Evolutionary conservation across 164 flowering plant genomes (phyloP).

Genomic region (Sedum album): DNA sequence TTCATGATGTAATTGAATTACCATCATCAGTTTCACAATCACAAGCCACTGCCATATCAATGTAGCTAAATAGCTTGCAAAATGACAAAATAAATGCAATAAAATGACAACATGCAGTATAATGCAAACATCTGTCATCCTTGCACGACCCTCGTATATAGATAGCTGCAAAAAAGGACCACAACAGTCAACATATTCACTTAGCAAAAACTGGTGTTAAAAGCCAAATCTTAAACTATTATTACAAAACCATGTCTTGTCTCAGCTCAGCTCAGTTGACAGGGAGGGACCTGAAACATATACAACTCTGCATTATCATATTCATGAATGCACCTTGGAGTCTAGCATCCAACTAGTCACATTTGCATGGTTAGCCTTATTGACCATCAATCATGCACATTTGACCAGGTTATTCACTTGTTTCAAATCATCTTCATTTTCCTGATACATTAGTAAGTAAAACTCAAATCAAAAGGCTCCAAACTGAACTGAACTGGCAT

Average conservation of each 20-base stretch:
- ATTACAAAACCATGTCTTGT: background rate
- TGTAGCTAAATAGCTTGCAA: no score
- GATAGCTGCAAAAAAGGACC: background rate
- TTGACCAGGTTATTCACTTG: background rate
- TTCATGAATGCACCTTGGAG: background rate
- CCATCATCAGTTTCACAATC: no score
- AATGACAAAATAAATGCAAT: no score
- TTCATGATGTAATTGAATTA: no score
- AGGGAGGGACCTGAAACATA: background rate
- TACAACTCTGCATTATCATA: background rate
- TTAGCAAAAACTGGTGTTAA: background rate
- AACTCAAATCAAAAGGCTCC: background rate
- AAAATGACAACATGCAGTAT: background rate
- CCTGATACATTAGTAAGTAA: slow-evolving; percentile 42
- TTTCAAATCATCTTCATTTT: no score
- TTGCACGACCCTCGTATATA: background rate
- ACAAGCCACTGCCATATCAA: no score
- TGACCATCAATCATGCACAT: background rate
- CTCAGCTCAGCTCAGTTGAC: background rate
- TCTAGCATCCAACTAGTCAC: background rate
- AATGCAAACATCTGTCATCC: background rate
- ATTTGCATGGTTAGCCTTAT: background rate
- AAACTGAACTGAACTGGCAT: no score
- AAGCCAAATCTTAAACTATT: background rate
- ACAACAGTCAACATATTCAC: background rate